These are phyloP conservation scores for Auriscalpium vulgare DNA, from an alignment of 768 basidiomycete species.

Conservation along the genomic window DNA sequence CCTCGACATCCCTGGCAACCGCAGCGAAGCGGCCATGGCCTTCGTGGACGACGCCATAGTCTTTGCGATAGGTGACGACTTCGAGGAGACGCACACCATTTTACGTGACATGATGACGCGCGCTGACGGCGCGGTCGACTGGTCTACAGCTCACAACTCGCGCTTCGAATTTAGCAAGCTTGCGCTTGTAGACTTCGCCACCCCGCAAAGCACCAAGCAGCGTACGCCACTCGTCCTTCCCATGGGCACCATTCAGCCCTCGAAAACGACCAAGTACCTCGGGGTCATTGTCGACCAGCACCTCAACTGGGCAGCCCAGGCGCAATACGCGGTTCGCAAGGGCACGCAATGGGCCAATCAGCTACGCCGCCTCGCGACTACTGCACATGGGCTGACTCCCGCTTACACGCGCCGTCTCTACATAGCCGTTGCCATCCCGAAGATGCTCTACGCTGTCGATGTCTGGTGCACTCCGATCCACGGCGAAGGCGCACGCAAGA, in stretches of 20 bases:
- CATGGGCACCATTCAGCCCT: accelerated
- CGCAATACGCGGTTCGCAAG: background rate
- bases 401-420: slow-evolving; percentile 10
- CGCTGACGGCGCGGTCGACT: background rate
- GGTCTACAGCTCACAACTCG: background rate
- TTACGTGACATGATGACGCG: background rate
- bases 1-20: slow-evolving; percentile 8
- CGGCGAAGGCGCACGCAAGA: background rate
- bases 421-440: slow-evolving; percentile 12
- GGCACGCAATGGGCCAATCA: background rate
- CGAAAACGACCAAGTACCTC: background rate
- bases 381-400: background rate
- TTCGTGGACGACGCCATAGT: slow-evolving; percentile 4
- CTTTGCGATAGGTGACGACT: slow-evolving; percentile 17
- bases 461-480: slow-evolving; percentile 10
- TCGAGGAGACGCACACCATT: slow-evolving; percentile 10
- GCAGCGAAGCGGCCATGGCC: background rate
- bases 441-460: slow-evolving; percentile 18
- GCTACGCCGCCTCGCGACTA: background rate
- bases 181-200: background rate
- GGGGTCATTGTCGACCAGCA: background rate
- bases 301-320: slow-evolving; percentile 1
- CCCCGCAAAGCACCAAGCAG: background rate
- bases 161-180: background rate
- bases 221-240: background rate